Evolutionary conservation across 2,329 filamentous ascomycete genomes (phyloP).

Genomic region (Claviceps cyperi): DNA sequence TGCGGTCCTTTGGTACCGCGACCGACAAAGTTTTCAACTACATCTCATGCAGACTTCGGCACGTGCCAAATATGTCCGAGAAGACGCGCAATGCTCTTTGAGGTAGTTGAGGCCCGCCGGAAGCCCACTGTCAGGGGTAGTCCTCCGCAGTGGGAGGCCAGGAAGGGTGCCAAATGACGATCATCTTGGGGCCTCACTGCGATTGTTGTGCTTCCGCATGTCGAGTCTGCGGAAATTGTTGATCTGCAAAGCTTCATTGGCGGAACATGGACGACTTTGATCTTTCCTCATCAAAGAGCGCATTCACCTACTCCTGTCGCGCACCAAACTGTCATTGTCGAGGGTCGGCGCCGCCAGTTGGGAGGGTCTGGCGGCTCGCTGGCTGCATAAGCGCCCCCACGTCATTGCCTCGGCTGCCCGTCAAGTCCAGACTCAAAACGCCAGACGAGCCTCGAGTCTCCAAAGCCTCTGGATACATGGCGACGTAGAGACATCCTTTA

Average conservation of each 20-base stretch:
- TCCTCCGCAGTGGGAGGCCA: not conserved
- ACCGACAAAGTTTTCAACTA: too few relatives aligned
- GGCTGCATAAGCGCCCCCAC: slow-evolving; percentile 2
- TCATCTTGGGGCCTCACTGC: not conserved
- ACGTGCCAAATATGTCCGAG: not conserved
- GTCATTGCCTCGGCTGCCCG: not conserved
- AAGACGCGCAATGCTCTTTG: not conserved
- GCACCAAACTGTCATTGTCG: slow-evolving; percentile 1
- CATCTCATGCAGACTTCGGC: too few relatives aligned
- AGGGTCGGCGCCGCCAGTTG: not conserved
- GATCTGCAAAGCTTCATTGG: not conserved
- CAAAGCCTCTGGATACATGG: not conserved
- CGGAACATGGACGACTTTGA: not conserved
- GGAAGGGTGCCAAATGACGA: not conserved
- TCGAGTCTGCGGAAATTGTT: not conserved
- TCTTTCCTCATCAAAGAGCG: not conserved
- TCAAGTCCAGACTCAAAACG: not conserved
- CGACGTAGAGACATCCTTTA: not conserved
- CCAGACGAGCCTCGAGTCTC: not conserved
- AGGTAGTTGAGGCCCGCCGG: too few relatives aligned
- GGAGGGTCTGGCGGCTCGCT: not conserved
- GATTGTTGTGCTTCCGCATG: not conserved
- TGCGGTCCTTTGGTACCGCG: too few relatives aligned
- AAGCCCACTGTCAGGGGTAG: not conserved
- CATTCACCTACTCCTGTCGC: not conserved